phyloP scores from a whole-genome alignment of 1,139 yeast genomes.

The Yamadazyma atmosphaerica region DNA sequence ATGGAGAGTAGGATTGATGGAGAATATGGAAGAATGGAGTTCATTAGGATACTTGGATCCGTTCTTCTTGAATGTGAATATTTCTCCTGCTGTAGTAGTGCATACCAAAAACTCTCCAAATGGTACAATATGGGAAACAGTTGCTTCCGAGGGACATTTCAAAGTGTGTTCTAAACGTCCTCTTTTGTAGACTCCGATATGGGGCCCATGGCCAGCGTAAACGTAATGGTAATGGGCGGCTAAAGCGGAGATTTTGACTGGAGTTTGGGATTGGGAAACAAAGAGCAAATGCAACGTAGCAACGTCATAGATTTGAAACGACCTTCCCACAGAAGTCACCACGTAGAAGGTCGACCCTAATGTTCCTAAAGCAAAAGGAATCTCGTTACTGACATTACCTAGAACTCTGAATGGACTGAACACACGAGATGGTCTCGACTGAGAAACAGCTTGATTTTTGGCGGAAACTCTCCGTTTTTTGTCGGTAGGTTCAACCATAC shows the following conservation, averaged over 20 bases:
- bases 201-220: slow-evolving; percentile 71
- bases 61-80: slow-evolving; percentile 64
- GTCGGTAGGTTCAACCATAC: slow-evolving; percentile 32
- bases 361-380: slow-evolving; percentile 86
- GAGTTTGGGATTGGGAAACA: slow-evolving; percentile 80
- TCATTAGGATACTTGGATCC: slow-evolving; percentile 57
- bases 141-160: slow-evolving; percentile 31
- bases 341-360: slow-evolving; percentile 86
- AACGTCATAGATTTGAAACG: slow-evolving; percentile 94
- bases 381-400: slow-evolving; percentile 74
- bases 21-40: slow-evolving; percentile 60
- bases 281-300: slow-evolving; percentile 81
- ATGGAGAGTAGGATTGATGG: slow-evolving; percentile 54
- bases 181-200: slow-evolving; percentile 78
- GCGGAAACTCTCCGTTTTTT: slow-evolving; percentile 23
- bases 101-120: slow-evolving; percentile 84
- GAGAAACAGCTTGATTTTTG: slow-evolving; percentile 2
- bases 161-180: slow-evolving; percentile 70
- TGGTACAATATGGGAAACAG: slow-evolving; percentile 51
- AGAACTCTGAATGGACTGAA: slow-evolving; percentile 49
- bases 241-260: slow-evolving; percentile 65
- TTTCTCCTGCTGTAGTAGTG: slow-evolving; percentile 47
- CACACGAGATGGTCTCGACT: slow-evolving; percentile 31
- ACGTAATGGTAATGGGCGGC: slow-evolving; percentile 84
- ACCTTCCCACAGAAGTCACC: slow-evolving; percentile 85